Evolutionary conservation across 1,284 basidiomycete species (phyloP), one percentile per base, ranked within the genome.

Genomic region (Schizopora paradoxa): DNA sequence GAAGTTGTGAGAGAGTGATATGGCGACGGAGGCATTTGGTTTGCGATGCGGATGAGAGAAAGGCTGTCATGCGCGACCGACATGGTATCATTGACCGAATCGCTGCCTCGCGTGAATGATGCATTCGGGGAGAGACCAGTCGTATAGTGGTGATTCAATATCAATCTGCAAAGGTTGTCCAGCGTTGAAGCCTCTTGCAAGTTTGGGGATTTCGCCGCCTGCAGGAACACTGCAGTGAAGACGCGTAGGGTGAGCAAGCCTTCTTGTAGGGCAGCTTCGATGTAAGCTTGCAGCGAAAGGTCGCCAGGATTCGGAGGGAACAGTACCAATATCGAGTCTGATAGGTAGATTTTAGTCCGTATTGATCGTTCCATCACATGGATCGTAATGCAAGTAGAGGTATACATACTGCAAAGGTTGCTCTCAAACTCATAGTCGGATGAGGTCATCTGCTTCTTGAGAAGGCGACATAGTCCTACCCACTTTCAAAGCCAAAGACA

Each of bases 251-350:
- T 74, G 7, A 88, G 60, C 28, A 79, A 60, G 4, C 72, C 71
- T 33, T 72, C 67, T 47, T 74, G 65, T 27, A 88, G 66, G 5
- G 82, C 81, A 46, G 66, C 59, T 53, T 70, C 75, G 42, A 88
- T 62, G 57, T 88, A 88, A 29, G 67, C 70, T 46, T 76, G 72
- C 11, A 88, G 67, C 34, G 69, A 68, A 21, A 74, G 72, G 55
- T 84, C 76, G 21, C 77, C 80, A 21, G 82, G 79, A 56, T 85
- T 82, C 37, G 72, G 72, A 35, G 74, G 68, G 56, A 77, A 84
- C 13, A 88, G 66, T 5, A 73, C 63, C 32, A 88, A 67, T 7
- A 87, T 73, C 3, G 84, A 80, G 56, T 83, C 85, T 88, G 54
- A 37, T 11, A 23, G 33, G 13, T 25, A 41, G 6, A 38, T 27